These are phyloP conservation scores for Collariella sp. DNA, from an alignment of 495 filamentous ascomycete species.

Conservation along the genomic window DNA sequence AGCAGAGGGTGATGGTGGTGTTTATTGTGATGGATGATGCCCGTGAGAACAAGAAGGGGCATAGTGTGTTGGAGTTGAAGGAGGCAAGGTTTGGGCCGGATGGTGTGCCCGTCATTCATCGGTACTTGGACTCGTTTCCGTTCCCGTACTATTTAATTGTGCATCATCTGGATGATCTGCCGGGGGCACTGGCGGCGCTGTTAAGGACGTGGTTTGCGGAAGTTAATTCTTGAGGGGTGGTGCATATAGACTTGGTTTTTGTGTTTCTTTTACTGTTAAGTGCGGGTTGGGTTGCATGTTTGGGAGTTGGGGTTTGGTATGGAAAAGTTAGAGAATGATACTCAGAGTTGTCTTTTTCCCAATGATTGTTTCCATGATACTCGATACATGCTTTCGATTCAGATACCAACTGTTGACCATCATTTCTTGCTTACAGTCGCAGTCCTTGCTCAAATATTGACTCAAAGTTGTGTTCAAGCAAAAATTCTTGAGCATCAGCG, in stretches of 20 bases:
- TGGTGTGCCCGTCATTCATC: conserved; percentile 58
- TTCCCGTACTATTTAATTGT: conserved; percentile 95
- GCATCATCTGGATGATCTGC: conserved; percentile 81
- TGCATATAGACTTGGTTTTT: background rate
- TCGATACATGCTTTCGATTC: background rate
- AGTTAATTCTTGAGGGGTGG: conserved; percentile 44
- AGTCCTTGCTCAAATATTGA: background rate
- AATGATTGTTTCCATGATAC: background rate
- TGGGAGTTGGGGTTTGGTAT: background rate
- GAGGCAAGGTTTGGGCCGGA: conserved; percentile 68
- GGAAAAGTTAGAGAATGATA: conserved; percentile 1
- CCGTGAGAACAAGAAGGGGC: conserved; percentile 32
- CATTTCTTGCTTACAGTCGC: background rate
- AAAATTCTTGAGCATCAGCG: too few relatives aligned
- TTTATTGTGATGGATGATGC: conserved; percentile 91
- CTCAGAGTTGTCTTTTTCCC: background rate
- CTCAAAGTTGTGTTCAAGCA: background rate
- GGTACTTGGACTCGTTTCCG: conserved; percentile 90
- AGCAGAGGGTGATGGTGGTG: conserved; percentile 94
- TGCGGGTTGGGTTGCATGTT: background rate
- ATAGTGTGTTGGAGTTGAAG: conserved; percentile 68
- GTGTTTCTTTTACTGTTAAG: background rate
- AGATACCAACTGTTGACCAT: background rate
- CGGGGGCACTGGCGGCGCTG: conserved; percentile 74
- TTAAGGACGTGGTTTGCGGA: conserved; percentile 96